phyloP scores from a whole-genome alignment of 805 yeast genomes.

The Barnettozyma pratensis region DNA sequence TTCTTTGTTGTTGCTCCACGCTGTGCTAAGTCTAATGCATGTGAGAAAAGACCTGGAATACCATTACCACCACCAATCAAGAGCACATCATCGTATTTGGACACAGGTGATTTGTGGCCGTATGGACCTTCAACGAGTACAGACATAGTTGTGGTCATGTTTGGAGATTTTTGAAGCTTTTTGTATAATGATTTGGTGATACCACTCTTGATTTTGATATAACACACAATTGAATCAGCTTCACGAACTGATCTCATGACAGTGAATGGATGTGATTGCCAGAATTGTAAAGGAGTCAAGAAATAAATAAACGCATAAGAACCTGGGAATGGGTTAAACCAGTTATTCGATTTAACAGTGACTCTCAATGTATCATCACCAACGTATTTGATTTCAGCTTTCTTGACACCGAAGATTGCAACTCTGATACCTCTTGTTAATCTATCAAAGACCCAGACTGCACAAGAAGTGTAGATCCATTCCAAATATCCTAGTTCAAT shows the following conservation, averaged over 20 bases:
- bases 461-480: slow-evolving; percentile 36
- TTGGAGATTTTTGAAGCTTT: slow-evolving; percentile 28
- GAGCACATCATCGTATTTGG: slow-evolving; percentile 31
- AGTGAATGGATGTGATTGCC: slow-evolving; percentile 73
- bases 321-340: slow-evolving; percentile 47
- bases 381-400: slow-evolving; percentile 12
- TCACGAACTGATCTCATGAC: slow-evolving; percentile 34
- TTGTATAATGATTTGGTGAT: slow-evolving; percentile 38
- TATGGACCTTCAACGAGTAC: slow-evolving; percentile 57
- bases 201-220: slow-evolving; percentile 49
- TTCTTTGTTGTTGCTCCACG: slow-evolving; percentile 21
- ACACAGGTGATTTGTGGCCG: slow-evolving; percentile 37
- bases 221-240: slow-evolving; percentile 29
- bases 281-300: slow-evolving; percentile 41
- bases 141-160: slow-evolving; percentile 21
- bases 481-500: slow-evolving; percentile 22
- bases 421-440: slow-evolving; percentile 37
- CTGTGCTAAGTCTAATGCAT: slow-evolving; percentile 26
- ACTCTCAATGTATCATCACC: slow-evolving; percentile 42
- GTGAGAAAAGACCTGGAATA: slow-evolving; percentile 43
- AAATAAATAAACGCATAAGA: slow-evolving; percentile 51
- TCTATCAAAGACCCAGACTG: slow-evolving; percentile 32
- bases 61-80: slow-evolving; percentile 48
- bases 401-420: slow-evolving; percentile 9
- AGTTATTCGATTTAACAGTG: slow-evolving; percentile 33